Conservation (phyloP, 768 basidiomycete genomes). For the Lactarius quietus region DNA sequence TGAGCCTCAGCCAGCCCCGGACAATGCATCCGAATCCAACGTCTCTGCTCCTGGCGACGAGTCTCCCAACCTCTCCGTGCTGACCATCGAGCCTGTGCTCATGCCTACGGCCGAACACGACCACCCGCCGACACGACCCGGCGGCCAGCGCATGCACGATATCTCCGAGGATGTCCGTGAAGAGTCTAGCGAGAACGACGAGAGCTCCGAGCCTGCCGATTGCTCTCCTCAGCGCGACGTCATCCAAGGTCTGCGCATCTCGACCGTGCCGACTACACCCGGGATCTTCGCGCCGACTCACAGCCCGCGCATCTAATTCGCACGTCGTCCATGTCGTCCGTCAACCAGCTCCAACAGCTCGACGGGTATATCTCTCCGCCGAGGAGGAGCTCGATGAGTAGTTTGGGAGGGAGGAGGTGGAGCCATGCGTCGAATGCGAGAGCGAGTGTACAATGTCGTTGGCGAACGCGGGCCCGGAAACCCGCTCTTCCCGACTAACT, state of each 20-base stretch:
- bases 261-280: conserved; percentile 40
- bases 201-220: background rate
- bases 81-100: conserved; percentile 55
- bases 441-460: conserved; percentile 45
- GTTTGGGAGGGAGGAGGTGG: conserved; percentile 18
- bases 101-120: conserved; percentile 30
- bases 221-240: conserved; percentile 9
- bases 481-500: conserved; percentile 80
- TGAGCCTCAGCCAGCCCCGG: conserved; percentile 5
- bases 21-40: conserved; percentile 12
- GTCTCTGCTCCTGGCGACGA: background rate
- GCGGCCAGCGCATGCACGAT: conserved; percentile 36
- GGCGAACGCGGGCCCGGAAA: conserved; percentile 67
- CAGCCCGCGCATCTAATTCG: conserved; percentile 25
- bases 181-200: conserved; percentile 15
- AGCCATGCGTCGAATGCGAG: conserved; percentile 23
- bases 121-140: conserved; percentile 35
- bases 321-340: conserved; percentile 30
- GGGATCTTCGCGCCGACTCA: conserved; percentile 21
- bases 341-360: background rate
- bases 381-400: background rate
- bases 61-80: background rate
- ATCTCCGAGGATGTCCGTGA: conserved; percentile 26
- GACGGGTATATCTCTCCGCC: background rate
- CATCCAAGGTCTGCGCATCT: conserved; percentile 58